Conservation (phyloP, 139 green algal genomes). For the Picochlorum sp. region DNA sequence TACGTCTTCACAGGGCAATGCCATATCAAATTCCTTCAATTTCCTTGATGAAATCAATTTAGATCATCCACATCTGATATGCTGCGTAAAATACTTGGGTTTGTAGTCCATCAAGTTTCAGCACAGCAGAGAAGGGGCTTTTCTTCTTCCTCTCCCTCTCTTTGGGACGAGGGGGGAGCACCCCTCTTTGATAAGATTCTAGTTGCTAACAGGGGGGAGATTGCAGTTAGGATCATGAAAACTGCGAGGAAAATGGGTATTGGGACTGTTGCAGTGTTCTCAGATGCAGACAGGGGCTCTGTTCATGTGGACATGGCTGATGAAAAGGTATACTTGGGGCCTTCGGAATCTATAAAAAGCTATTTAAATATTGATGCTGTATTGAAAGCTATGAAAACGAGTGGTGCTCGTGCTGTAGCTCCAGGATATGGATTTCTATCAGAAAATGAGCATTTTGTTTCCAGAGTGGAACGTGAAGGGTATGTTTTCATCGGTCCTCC, state of each 20-base stretch:
- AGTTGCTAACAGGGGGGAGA: slow-evolving; percentile 85
- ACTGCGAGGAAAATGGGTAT: slow-evolving; percentile 72
- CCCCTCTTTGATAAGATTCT: slow-evolving; percentile 53
- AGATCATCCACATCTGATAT: neutral
- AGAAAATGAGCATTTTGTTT: slow-evolving; percentile 65
- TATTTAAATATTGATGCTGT: slow-evolving; percentile 68
- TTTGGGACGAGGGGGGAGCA: neutral
- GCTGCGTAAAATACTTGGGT: neutral
- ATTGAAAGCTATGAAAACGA: slow-evolving; percentile 41
- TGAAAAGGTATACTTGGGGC: slow-evolving; percentile 67
- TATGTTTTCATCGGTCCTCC: slow-evolving; percentile 68
- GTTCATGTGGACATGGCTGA: slow-evolving; percentile 53
- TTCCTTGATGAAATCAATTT: neutral
- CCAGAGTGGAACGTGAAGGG: slow-evolving; percentile 42
- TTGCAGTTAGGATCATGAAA: slow-evolving; percentile 74
- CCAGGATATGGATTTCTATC: slow-evolving; percentile 80
- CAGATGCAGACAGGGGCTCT: slow-evolving; percentile 52
- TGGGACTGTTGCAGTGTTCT: slow-evolving; percentile 73
- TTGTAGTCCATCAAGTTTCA: slow-evolving; percentile 6
- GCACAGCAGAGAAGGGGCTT: slow-evolving; percentile 1
- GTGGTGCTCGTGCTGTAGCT: slow-evolving; percentile 63
- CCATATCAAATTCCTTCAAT: too few relatives aligned
- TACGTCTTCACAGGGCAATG: too few relatives aligned
- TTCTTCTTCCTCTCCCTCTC: neutral
- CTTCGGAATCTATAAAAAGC: slow-evolving; percentile 48